Conservation (phyloP, 2,329 filamentous ascomycete species). For the Pseudofabraea citricarpa region DNA sequence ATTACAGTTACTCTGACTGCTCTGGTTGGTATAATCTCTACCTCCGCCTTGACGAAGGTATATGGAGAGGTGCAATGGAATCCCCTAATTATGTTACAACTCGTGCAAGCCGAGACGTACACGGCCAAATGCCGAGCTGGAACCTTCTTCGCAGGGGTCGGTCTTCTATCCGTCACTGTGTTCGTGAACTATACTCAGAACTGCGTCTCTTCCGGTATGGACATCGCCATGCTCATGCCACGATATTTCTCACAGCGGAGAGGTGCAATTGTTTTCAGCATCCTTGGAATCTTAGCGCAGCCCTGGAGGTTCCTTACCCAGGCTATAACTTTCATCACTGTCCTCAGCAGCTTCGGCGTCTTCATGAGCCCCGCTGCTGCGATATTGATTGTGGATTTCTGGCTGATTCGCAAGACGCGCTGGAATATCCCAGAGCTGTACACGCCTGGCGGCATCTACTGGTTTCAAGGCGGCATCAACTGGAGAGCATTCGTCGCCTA, state of each 20-base stretch:
- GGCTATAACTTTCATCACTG: constrained; percentile 1
- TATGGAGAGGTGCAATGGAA: background rate
- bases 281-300: constrained; percentile 1
- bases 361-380: constrained; percentile 8
- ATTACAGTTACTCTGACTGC: constrained; percentile 3
- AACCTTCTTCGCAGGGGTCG: constrained; percentile 2
- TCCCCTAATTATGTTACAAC: background rate
- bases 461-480: constrained; percentile 8
- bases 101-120: background rate
- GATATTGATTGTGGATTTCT: constrained; percentile 10
- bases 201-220: constrained; percentile 1
- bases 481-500: constrained; percentile 9
- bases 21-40: background rate
- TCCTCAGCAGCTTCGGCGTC: constrained; percentile 8
- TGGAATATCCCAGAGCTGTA: constrained; percentile 11
- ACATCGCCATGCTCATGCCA: background rate
- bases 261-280: background rate
- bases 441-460: constrained; percentile 8
- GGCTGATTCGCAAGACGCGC: constrained; percentile 6
- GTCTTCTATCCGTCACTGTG: background rate
- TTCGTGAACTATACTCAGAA: constrained; percentile 2
- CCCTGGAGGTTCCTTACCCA: constrained; percentile 1
- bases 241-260: background rate
- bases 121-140: background rate
- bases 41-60: background rate